phyloP scores from a whole-genome alignment of 768 basidiomycete species.

The Boletus sp. region DNA sequence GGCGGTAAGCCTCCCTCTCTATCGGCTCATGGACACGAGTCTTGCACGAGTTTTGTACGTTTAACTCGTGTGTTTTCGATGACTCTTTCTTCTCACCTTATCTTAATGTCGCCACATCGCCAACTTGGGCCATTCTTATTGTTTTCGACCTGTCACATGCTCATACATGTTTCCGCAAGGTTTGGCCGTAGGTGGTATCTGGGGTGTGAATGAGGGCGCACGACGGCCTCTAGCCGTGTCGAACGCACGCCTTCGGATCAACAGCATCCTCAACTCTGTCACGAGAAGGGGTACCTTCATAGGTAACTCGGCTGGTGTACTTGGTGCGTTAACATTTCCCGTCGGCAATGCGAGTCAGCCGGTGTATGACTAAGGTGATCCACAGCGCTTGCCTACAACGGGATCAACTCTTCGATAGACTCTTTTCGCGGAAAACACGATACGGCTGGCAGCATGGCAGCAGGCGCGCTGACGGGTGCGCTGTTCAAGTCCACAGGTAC shows the following conservation, averaged over 20 bases:
- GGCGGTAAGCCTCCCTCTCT: conserved; percentile 76
- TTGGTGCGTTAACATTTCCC: conserved; percentile 65
- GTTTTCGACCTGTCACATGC: conserved; percentile 77
- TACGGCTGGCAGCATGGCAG: conserved; percentile 84
- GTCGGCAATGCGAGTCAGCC: conserved; percentile 24
- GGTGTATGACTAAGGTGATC: conserved; percentile 36
- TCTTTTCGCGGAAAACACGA: conserved; percentile 88
- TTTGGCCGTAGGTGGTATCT: conserved; percentile 89
- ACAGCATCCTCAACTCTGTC: conserved; percentile 94
- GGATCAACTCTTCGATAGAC: conserved; percentile 93
- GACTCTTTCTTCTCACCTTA: conserved; percentile 62
- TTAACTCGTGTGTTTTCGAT: conserved; percentile 45
- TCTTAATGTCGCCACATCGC: conserved; percentile 51
- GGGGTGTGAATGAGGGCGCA: conserved; percentile 95
- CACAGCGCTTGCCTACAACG: conserved; percentile 92
- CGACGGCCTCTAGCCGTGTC: conserved; percentile 82
- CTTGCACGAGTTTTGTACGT: conserved; percentile 45
- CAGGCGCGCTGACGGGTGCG: conserved; percentile 86
- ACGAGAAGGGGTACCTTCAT: conserved; percentile 96
- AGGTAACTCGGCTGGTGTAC: conserved; percentile 96
- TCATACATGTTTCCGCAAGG: conserved; percentile 67
- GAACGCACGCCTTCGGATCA: conserved; percentile 87
- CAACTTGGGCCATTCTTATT: conserved; percentile 72
- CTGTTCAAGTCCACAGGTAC: conserved; percentile 93
- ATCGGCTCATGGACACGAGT: conserved; percentile 48